Percentiles rank a stretch among this genome's conserved stretches.
These are phyloP conservation scores for Exophiala xenobiotica DNA, from an alignment of 2,329 filamentous ascomycete genomes.

Conservation along the genomic window DNA sequence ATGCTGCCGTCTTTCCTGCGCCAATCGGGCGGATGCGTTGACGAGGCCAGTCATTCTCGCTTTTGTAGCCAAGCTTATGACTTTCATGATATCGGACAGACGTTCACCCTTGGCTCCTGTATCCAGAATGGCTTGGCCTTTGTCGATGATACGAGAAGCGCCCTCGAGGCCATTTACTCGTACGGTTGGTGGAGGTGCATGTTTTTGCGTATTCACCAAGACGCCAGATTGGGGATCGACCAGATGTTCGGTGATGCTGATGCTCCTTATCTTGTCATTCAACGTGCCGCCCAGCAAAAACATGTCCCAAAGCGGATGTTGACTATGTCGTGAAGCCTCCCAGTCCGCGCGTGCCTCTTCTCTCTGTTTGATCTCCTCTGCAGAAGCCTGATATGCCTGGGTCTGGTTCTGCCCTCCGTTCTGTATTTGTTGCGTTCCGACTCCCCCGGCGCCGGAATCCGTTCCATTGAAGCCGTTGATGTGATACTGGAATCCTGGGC, in stretches of 20 bases:
- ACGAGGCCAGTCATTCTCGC: conserved; percentile 73
- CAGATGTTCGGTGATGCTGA: conserved; percentile 59
- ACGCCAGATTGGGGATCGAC: conserved; percentile 59
- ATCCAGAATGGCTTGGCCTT: conserved; percentile 69
- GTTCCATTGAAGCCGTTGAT: conserved; percentile 14
- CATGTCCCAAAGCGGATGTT: conserved; percentile 70
- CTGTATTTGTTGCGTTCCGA: conserved; percentile 6
- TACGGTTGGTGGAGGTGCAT: conserved; percentile 42
- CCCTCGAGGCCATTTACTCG: conserved; percentile 61
- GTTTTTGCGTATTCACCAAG: conserved; percentile 46
- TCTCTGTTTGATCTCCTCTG: conserved; percentile 66
- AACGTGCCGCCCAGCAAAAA: conserved; percentile 66
- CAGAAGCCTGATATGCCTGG: conserved; percentile 29
- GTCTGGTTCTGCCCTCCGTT: conserved; percentile 6
- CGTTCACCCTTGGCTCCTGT: conserved; percentile 59
- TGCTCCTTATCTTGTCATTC: conserved; percentile 52
- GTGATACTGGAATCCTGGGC: conserved; percentile 15
- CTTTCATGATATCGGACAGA: conserved; percentile 76
- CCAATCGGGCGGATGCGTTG: conserved; percentile 71
- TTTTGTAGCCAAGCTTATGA: conserved; percentile 79
- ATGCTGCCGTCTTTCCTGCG: conserved; percentile 69
- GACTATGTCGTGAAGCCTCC: conserved; percentile 60
- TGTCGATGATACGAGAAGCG: conserved; percentile 60
- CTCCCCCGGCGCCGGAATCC: conserved; percentile 12
- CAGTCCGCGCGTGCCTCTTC: conserved; percentile 63